Percentiles rank a stretch among this genome's conserved stretches.
phyloP scores from a whole-genome alignment of 352 stramenopile genomes.

The Pythium aristosporum region DNA sequence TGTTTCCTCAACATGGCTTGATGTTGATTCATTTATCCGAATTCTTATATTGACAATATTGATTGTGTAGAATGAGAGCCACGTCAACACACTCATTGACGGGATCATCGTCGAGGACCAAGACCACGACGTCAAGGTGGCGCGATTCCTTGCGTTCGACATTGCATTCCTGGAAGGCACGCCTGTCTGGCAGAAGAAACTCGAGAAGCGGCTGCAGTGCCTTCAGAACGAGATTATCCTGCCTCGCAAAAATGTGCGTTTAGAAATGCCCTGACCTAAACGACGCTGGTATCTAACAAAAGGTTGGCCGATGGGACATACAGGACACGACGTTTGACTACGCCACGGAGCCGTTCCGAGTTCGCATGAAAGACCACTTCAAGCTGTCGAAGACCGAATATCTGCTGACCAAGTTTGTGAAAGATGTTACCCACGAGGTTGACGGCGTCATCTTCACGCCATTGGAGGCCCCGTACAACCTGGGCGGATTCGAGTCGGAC shows the following conservation, averaged over 20 bases:
- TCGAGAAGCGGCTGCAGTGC: constrained; percentile 85
- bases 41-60: not conserved
- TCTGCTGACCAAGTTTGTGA: constrained; percentile 84
- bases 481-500: constrained; percentile 81
- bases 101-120: constrained; percentile 86
- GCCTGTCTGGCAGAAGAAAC: constrained; percentile 84
- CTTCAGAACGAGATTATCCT: constrained; percentile 90
- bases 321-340: constrained; percentile 82
- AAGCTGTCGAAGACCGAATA: constrained; percentile 85
- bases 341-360: constrained; percentile 76
- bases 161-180: constrained; percentile 78
- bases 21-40: not conserved
- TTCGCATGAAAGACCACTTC: constrained; percentile 90
- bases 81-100: constrained; percentile 82
- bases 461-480: constrained; percentile 80
- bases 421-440: constrained; percentile 83
- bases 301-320: not conserved
- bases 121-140: constrained; percentile 72
- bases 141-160: constrained; percentile 81
- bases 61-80: constrained; percentile 50
- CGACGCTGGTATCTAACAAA: not conserved
- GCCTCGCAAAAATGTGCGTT: constrained; percentile 77
- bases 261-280: not conserved
- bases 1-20: not conserved
- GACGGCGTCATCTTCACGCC: constrained; percentile 88